Evolutionary conservation across 1,284 basidiomycete genomes (phyloP).

Genomic region (Tylopilus orsonianus): DNA sequence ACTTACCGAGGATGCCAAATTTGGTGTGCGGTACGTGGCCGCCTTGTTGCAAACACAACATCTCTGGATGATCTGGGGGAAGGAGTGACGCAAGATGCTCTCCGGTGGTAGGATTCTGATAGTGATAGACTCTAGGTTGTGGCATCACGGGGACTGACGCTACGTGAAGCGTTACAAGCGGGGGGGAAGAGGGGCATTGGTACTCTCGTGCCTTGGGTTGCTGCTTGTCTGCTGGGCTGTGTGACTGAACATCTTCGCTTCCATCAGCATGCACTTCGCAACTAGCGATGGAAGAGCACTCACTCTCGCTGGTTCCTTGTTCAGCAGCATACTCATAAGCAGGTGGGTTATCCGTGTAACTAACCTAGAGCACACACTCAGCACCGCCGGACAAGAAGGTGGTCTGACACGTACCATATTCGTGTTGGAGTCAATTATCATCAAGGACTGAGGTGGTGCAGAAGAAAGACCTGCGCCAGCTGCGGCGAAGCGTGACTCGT

Average conservation of each 20-base stretch:
- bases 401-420: conserved; percentile 26
- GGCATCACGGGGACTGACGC: conserved; percentile 30
- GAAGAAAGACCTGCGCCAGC: conserved; percentile 8
- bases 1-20: conserved; percentile 68
- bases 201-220: conserved; percentile 12
- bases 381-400: not conserved
- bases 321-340: conserved; percentile 25
- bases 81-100: conserved; percentile 51
- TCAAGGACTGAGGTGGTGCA: conserved; percentile 1
- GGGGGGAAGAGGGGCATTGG: conserved; percentile 8
- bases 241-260: conserved; percentile 11
- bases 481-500: not conserved
- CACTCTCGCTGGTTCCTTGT: conserved; percentile 19
- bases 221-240: conserved; percentile 9
- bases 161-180: conserved; percentile 24
- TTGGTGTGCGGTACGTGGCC: conserved; percentile 58
- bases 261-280: conserved; percentile 1
- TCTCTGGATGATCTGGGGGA: conserved; percentile 75
- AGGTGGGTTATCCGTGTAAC: conserved; percentile 28
- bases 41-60: conserved; percentile 77
- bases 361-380: conserved; percentile 17
- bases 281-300: conserved; percentile 1
- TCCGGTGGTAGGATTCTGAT: conserved; percentile 47
- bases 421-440: conserved; percentile 27
- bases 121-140: conserved; percentile 36